A percentile compares a stretch with the other conserved stretches of the same genome.
phyloP scores from a whole-genome alignment of 2,329 filamentous ascomycete species.

The Aspergillus fischeri region DNA sequence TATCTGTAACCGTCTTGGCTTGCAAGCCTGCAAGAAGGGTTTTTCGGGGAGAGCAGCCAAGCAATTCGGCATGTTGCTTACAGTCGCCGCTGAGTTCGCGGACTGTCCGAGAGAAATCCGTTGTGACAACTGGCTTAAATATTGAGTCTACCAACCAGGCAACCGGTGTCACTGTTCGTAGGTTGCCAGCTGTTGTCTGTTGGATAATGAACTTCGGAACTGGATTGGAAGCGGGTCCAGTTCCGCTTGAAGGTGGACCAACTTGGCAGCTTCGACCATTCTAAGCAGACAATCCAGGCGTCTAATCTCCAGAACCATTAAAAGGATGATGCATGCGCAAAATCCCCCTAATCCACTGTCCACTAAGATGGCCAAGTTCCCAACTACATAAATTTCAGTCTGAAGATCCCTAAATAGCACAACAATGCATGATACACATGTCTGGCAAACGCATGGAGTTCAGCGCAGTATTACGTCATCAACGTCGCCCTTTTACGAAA shows the following conservation, averaged over 20 bases:
- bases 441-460: background rate
- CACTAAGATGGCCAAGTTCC: background rate
- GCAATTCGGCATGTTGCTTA: background rate
- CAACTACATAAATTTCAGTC: background rate
- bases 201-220: background rate
- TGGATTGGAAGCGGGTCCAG: background rate
- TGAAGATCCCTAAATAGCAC: background rate
- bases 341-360: background rate
- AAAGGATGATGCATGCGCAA: no score
- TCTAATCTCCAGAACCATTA: background rate
- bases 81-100: no score
- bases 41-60: background rate
- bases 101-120: no score
- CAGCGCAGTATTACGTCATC: no score
- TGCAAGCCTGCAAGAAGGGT: background rate
- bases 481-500: no score
- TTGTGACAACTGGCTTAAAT: background rate
- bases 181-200: background rate
- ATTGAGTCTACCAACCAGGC: background rate
- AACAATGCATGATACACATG: background rate
- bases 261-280: background rate
- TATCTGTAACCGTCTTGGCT: no score
- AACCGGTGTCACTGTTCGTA: background rate
- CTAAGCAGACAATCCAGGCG: background rate
- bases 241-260: conserved; percentile 1